Conservation (phyloP, 257 asterid species). For the Forsythia viridissima region DNA sequence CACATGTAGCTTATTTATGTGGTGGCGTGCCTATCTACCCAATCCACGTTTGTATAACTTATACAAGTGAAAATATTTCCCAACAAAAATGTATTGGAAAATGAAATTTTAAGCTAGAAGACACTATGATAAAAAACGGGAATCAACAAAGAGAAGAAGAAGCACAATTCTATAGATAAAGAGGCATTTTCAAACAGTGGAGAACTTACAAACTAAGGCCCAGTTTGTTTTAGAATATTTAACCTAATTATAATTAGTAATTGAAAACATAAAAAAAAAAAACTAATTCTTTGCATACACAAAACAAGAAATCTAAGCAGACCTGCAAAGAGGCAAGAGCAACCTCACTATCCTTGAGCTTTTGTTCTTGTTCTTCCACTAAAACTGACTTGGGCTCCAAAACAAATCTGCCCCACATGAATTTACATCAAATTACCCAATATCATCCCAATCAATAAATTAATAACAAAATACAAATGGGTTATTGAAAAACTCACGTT, state of each 20-base stretch:
- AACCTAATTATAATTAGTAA: neutral
- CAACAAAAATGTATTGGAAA: too few species aligned
- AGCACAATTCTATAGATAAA: neutral
- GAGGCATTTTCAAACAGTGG: neutral
- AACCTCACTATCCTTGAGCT: slow-evolving; percentile 79
- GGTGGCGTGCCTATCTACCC: too few species aligned
- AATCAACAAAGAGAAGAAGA: too few species aligned
- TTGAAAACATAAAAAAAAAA: neutral
- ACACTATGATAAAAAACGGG: too few species aligned
- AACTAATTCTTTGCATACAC: neutral
- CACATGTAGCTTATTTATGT: too few species aligned
- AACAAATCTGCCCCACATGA: slow-evolving; percentile 59
- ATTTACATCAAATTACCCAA: neutral
- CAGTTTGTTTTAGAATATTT: neutral
- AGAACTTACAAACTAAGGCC: neutral
- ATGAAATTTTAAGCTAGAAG: too few species aligned
- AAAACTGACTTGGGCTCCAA: slow-evolving; percentile 80
- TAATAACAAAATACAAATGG: slow-evolving; percentile 6
- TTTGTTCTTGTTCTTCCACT: slow-evolving; percentile 80
- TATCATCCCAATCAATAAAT: neutral
- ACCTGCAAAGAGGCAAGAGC: slow-evolving; percentile 83
- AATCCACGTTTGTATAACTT: neutral
- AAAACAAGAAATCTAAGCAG: slow-evolving; percentile 16
- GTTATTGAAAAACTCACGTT: slow-evolving; percentile 40
- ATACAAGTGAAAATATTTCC: neutral